phyloP scores from a whole-genome alignment of 129 eudicot genomes.

The Flaveria linearis region DNA sequence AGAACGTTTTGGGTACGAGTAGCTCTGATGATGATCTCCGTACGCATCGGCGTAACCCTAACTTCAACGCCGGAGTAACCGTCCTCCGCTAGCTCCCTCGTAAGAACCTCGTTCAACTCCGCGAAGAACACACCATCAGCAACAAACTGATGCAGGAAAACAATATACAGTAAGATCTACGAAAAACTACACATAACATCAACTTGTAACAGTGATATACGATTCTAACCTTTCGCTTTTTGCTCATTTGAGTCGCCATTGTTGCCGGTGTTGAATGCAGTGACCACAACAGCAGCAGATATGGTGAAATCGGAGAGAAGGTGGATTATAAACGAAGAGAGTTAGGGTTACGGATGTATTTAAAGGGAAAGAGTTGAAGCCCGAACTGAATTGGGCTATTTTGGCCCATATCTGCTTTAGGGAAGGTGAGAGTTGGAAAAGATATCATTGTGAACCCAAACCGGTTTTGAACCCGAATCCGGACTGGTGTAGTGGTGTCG shows the following conservation, averaged over 20 bases:
- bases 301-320: not conserved
- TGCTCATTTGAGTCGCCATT: constrained; percentile 30
- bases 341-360: constrained; percentile 3
- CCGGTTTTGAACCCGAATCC: no score
- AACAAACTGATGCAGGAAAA: constrained; percentile 46
- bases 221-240: constrained; percentile 20
- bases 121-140: constrained; percentile 42
- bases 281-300: constrained; percentile 9
- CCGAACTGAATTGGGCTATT: not conserved
- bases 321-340: not conserved
- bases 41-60: constrained; percentile 56
- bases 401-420: not conserved
- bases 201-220: not conserved
- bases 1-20: constrained; percentile 75
- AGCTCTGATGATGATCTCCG: constrained; percentile 67
- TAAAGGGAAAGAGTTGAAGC: not conserved
- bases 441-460: no score
- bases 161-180: constrained; percentile 12
- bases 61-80: constrained; percentile 26
- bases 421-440: no score
- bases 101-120: constrained; percentile 59
- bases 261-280: not conserved
- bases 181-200: not conserved
- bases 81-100: constrained; percentile 57
- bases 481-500: no score